Base-by-base conservation (phyloP, 768 basidiomycete species). In the Trametopsis cervina region DNA sequence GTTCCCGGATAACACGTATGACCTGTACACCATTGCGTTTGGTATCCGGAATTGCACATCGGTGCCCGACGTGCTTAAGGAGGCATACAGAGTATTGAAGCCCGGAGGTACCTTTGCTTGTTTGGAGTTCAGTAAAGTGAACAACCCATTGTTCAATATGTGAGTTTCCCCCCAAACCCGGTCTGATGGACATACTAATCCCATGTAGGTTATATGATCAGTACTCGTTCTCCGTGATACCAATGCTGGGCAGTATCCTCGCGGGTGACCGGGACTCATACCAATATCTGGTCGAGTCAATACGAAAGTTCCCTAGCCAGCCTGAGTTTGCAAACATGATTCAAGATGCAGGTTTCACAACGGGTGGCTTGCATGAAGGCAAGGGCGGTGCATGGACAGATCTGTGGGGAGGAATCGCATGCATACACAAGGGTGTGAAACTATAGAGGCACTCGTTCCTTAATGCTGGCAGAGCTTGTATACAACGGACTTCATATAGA, bases 11-110 rank as follows among this genome's bases (percentile, higher is more conserved):
- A 81, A 90, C 64, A 79, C 89, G 15, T 91, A 94, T 54, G 93
- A 99, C 68, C 71, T 97, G 15, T 99, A 99, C 70, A 99, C 96
- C 22, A 97, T 99, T 63, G 92, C 96, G 0, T 99, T 99, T 58
- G 95, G 96, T 21, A 98, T 98, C 57, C 78, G 96, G 33, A 99
- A 99, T 62, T 94, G 91, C 70, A 99, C 96, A 15, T 89, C 89
- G 41, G 80, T 97, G 49, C 85, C 88, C 1, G 83, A 80, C 20
- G 96, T 92, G 13, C 71, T 99, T 39, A 74, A 75, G 49, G 92
- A 97, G 63, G 96, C 96, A 1, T 70, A 95, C 65, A 80, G 96
- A 20, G 93, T 98, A 12, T 77, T 99, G 26, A 97, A 94, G 64
- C 96, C 96, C 0, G 96, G 96, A 49, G 96, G 92, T 42, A 87